Evolutionary conservation across 2,329 filamentous ascomycete species (phyloP), one percentile per base, ranked within the genome.

Genomic region (Fusarium mexicanum): DNA sequence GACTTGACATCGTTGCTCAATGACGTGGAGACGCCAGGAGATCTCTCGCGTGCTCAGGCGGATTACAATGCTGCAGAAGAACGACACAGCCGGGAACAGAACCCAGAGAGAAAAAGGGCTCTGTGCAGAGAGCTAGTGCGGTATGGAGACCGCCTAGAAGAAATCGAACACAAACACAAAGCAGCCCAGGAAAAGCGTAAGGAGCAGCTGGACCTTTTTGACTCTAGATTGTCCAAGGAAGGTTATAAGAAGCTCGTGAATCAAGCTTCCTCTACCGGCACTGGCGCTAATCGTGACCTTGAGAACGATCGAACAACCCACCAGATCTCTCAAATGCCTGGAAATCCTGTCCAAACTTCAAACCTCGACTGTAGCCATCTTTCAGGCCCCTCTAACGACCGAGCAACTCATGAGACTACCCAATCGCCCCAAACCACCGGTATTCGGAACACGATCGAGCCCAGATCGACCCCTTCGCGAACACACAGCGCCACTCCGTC

Each of bases 321-420:
- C 6, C 35, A 16, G 5, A 3, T 3, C 13, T 22, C 18, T 22
- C 5, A 5, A 5, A 22, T 24, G n/a, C 7, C 10, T 4, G 5
- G 18, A 2, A 3, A 22, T 5, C 5, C 3, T 24, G 3, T 22
- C 9, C 51, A 17, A 40, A 40, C 5, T 12, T 7, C 51, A n/a
- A 35, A 8, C 1, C 10, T 4, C 9, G 9, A 1, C 3, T 2
- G 0, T 2, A 16, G 3, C 12, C 33, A n/a, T 3, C 5, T 0
- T 9, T 6, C 47, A 10, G 11, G 5, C 8, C 3, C 2, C 16
- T 13, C 47, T 8, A 20, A 33, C 17, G 4, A 51, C 29, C 47
- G 24, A n/a, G 7, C 7, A n/a, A 13, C n/a, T 0, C 18, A n/a
- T 40, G 33, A 54, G 5, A 54, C 6, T 2, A 40, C 3, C 24